Conservation (phyloP, 192 early-diverging fungal genomes). For the Oehlia diaphana region DNA sequence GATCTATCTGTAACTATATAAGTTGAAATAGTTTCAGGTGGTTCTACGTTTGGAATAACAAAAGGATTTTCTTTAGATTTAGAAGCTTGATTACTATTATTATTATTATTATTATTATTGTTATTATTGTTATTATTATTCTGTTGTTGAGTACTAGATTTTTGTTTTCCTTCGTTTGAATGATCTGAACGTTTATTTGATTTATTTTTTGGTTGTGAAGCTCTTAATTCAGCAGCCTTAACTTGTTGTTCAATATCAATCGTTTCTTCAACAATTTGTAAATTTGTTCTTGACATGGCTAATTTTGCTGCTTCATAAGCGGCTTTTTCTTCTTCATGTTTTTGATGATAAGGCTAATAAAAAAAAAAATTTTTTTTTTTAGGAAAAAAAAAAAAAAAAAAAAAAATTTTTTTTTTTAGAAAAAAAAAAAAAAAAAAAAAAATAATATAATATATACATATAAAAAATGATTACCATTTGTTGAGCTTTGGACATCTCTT, state of each 20-base stretch:
- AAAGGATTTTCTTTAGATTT: too few species aligned
- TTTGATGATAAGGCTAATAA: conserved; percentile 10
- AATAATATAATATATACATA: neutral
- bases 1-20: too few species aligned
- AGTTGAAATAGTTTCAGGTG: neutral
- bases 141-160: too few species aligned
- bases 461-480: neutral
- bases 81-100: too few species aligned
- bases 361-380: too few species aligned
- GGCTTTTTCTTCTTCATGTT: conserved; percentile 3
- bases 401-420: neutral
- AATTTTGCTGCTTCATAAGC: conserved; percentile 6
- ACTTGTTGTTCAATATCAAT: neutral
- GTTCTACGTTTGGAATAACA: neutral
- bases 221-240: neutral
- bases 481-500: neutral
- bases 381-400: too few species aligned
- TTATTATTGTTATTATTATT: too few species aligned
- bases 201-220: neutral
- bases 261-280: conserved; percentile 9
- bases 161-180: too few species aligned
- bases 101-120: too few species aligned
- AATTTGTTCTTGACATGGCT: conserved; percentile 2
- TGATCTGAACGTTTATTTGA: too few species aligned
- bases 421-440: neutral